Base-by-base conservation (phyloP, 1,284 basidiomycete genomes). In the Sutorius eximius region DNA sequence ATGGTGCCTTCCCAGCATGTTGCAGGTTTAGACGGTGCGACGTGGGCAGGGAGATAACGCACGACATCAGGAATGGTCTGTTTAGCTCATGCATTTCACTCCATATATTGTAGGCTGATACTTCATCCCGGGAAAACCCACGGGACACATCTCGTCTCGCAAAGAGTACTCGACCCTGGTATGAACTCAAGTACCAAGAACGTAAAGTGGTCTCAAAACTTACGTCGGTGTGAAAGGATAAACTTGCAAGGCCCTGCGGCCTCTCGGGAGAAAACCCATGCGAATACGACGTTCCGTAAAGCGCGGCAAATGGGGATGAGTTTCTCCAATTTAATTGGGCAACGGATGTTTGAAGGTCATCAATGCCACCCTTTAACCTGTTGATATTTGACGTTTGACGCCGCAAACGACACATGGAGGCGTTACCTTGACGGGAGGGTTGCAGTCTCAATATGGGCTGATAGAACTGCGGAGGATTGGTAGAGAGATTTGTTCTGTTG, bases 391-490 rank as follows among this genome's bases (percentile, higher is more conserved):
- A n/a, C 18, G 2, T 5, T 51, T 38, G 33, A 45, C 16, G 24
- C 5, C 7, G n/a, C 4, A 22, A 20, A 20, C 37, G 6, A 18
- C 12, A 49, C 32, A 16, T 24, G 53, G 73, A 42, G 36, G 8
- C 7, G n/a, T 53, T 59, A 87, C 87, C 87, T 79, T 34, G 86
- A 64, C 3, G 87, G 83, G 33, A 89, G 73, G 3, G 88, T 90
- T 13, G 72, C 74, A 32, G 74, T 83, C 57, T 91, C 87, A 15
- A 89, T 72, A 59, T 87, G 81, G n/a, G 85, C 72, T 0, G 89
- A 83, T 8, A 89, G 65, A 36, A 90, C 65, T 9, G 87, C 86
- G 3, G 87, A 87, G 12, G 76, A 73, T 47, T 83, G 79, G 67
- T 85, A 87, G 2, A 70, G 53, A 47, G 72, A 75, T 13, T 68